These are phyloP conservation scores for Backusella australiensis DNA, from an alignment of 192 early-diverging fungal genomes.

Conservation along the genomic window DNA sequence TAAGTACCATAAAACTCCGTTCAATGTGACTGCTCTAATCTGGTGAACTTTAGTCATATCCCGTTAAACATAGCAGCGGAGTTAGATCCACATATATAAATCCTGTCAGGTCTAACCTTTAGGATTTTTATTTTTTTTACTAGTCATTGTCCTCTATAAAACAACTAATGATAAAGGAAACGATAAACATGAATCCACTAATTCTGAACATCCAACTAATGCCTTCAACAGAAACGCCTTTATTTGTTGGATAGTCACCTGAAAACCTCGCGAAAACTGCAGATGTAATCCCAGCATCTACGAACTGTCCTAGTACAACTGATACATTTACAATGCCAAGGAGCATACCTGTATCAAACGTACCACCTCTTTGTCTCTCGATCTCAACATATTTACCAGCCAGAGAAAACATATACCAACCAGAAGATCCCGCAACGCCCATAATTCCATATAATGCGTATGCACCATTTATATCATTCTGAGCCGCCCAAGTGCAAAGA, in stretches of 20 bases:
- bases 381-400: not conserved
- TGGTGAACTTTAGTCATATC: too few relatives aligned
- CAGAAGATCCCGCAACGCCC: not conserved
- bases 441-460: not conserved
- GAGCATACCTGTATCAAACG: not conserved
- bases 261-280: not conserved
- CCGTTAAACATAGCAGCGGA: not conserved
- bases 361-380: not conserved
- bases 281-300: not conserved
- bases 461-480: not conserved
- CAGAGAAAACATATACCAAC: not conserved
- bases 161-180: not conserved
- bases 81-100: not conserved
- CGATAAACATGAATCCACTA: not conserved
- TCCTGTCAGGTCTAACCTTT: not conserved
- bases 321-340: slow-evolving; percentile 3
- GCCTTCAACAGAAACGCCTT: not conserved
- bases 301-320: not conserved
- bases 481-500: not conserved
- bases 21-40: too few relatives aligned
- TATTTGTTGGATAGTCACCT: not conserved
- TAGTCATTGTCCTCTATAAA: not conserved
- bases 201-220: not conserved
- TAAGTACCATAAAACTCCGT: too few relatives aligned
- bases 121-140: not conserved